phyloP scores from a whole-genome alignment of 352 stramenopile species.

The Heterotrichella gracilis region DNA sequence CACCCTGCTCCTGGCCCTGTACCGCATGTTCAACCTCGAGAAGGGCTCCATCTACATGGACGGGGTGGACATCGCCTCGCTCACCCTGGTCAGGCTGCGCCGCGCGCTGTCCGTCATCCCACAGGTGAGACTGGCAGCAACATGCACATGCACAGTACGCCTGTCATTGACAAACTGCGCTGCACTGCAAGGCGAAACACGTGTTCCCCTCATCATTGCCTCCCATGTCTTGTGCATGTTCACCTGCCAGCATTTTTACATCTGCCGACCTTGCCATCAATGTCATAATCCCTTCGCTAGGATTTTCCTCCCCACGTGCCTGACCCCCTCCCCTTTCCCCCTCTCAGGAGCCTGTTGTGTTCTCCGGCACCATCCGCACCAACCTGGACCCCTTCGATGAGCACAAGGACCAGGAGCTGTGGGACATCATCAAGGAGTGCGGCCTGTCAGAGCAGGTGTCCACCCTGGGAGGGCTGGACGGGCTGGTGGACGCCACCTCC shows the following conservation, averaged over 20 bases:
- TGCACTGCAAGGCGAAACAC: no score
- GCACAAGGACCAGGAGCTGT: constrained; percentile 36
- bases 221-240: no score
- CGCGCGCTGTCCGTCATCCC: constrained; percentile 12
- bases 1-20: constrained; percentile 38
- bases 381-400: constrained; percentile 51
- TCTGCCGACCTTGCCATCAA: no score
- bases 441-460: constrained; percentile 28
- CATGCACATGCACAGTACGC: no score
- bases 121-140: constrained; percentile 19
- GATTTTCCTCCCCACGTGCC: no score
- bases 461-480: constrained; percentile 28
- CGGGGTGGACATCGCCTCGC: constrained; percentile 17
- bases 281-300: no score
- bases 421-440: constrained; percentile 37
- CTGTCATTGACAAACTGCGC: no score
- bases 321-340: no score
- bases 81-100: constrained; percentile 15
- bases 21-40: constrained; percentile 25
- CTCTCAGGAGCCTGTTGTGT: constrained; percentile 53
- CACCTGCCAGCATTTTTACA: no score
- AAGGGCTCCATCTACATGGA: constrained; percentile 16
- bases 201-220: no score
- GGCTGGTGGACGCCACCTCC: constrained; percentile 24
- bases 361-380: constrained; percentile 49